Evolutionary conservation across 805 yeast species (phyloP).

Genomic region (Zygotorulaspora danielsina): DNA sequence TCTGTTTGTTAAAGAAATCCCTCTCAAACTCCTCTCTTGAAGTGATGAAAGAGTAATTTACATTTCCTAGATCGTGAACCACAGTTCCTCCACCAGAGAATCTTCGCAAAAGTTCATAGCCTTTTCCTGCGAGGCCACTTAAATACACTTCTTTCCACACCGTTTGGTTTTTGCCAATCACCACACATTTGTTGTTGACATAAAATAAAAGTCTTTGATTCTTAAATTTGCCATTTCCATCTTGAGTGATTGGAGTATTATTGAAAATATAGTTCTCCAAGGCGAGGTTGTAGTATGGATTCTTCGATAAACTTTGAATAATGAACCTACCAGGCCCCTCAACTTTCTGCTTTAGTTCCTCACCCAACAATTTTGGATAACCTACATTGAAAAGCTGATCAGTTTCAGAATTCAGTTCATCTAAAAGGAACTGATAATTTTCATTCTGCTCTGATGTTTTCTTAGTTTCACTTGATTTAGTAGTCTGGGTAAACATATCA

Average conservation of each 20-base stretch:
- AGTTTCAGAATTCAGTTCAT: conserved; percentile 36
- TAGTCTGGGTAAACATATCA: conserved; percentile 32
- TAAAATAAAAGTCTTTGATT: conserved; percentile 65
- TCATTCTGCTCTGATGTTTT: not conserved
- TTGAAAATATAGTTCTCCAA: conserved; percentile 75
- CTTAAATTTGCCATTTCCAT: conserved; percentile 17
- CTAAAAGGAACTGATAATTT: conserved; percentile 26
- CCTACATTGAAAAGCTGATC: conserved; percentile 28
- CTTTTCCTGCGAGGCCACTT: conserved; percentile 44
- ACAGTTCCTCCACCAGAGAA: conserved; percentile 96
- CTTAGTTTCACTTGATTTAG: not conserved
- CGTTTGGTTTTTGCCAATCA: conserved; percentile 92
- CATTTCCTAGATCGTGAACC: conserved; percentile 87
- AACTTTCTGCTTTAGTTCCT: conserved; percentile 25
- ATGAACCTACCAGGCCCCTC: conserved; percentile 51
- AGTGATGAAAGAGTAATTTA: conserved; percentile 78
- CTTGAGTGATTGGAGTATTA: conserved; percentile 46
- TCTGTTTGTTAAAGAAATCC: conserved; percentile 46
- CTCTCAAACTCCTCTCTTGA: conserved; percentile 62
- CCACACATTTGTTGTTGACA: conserved; percentile 78
- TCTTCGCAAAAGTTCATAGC: conserved; percentile 70
- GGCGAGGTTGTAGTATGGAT: conserved; percentile 76
- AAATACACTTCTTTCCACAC: conserved; percentile 86
- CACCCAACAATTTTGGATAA: conserved; percentile 10
- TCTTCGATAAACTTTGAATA: conserved; percentile 45